Evolutionary conservation across 164 flowering plant genomes (phyloP).

Genomic region (Amborella trichopoda): DNA sequence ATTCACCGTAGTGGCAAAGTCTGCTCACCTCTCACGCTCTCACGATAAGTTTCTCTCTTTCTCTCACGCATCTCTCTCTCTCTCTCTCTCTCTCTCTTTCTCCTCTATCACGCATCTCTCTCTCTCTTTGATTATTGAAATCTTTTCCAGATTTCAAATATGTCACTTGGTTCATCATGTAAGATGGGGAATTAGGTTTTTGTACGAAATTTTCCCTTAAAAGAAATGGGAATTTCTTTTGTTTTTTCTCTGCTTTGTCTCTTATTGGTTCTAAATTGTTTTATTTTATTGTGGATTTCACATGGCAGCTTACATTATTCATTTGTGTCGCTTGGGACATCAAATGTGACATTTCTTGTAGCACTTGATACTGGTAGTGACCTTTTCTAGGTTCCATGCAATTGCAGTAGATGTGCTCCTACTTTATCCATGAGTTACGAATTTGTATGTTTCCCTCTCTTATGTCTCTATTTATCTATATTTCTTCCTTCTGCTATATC

Average conservation of each 20-base stretch:
- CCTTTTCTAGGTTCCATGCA: slow-evolving; percentile 86
- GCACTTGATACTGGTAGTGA: slow-evolving; percentile 94
- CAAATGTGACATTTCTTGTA: slow-evolving; percentile 50
- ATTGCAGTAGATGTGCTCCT: slow-evolving; percentile 40
- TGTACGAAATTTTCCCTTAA: too few species aligned
- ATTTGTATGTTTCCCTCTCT: slow-evolving; percentile 17
- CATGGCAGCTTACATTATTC: slow-evolving; percentile 67
- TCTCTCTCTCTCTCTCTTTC: too few species aligned
- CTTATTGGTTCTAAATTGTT: neutral
- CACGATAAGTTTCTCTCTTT: too few species aligned
- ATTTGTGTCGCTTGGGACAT: slow-evolving; percentile 69
- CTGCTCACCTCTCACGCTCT: too few species aligned
- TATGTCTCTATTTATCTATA: neutral
- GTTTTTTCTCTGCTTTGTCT: slow-evolving; percentile 1
- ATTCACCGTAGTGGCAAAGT: too few species aligned
- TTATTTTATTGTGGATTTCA: slow-evolving; percentile 2
- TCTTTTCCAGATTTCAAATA: too few species aligned
- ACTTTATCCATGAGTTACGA: slow-evolving; percentile 16
- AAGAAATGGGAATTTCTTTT: neutral
- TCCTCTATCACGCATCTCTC: too few species aligned
- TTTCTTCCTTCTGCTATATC: neutral
- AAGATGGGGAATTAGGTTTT: too few species aligned
- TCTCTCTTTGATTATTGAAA: too few species aligned
- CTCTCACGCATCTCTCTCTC: too few species aligned
- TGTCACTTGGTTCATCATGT: too few species aligned